Conservation (phyloP, 805 yeast genomes). For the Clavispora vitiphila region DNA sequence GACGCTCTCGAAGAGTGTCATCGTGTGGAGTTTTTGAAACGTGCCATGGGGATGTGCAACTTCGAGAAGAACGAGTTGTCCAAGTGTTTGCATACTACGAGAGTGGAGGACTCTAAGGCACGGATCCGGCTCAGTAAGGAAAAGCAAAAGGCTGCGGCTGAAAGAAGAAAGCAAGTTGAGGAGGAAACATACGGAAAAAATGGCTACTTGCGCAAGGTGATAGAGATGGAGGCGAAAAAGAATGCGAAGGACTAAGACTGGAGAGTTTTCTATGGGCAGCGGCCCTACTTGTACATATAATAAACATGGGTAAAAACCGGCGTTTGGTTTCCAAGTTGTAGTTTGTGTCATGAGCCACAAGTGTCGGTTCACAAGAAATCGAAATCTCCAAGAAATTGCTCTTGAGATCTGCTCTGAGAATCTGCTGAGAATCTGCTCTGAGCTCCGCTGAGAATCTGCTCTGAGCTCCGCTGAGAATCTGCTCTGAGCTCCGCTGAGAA, state of each 20-base stretch:
- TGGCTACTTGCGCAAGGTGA: conserved; percentile 58
- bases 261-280: too few relatives aligned
- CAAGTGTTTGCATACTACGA: conserved; percentile 73
- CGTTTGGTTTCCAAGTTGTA: too few relatives aligned
- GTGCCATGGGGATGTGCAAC: conserved; percentile 81
- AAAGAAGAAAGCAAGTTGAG: conserved; percentile 54
- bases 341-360: too few relatives aligned
- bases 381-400: too few relatives aligned
- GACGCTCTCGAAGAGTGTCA: conserved; percentile 90
- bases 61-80: conserved; percentile 74
- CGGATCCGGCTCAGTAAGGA: conserved; percentile 50
- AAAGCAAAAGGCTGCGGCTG: conserved; percentile 50
- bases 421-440: too few relatives aligned
- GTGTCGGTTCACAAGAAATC: too few relatives aligned
- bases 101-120: conserved; percentile 58
- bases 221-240: conserved; percentile 42
- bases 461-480: too few relatives aligned
- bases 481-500: too few relatives aligned
- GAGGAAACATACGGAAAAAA: conserved; percentile 82
- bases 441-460: too few relatives aligned
- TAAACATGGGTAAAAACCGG: neutral
- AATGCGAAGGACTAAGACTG: too few relatives aligned
- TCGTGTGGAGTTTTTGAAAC: conserved; percentile 56
- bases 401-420: too few relatives aligned
- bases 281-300: neutral